These are phyloP conservation scores for Aspergillus texensis DNA, from an alignment of 2,329 filamentous ascomycete genomes.

Conservation along the genomic window DNA sequence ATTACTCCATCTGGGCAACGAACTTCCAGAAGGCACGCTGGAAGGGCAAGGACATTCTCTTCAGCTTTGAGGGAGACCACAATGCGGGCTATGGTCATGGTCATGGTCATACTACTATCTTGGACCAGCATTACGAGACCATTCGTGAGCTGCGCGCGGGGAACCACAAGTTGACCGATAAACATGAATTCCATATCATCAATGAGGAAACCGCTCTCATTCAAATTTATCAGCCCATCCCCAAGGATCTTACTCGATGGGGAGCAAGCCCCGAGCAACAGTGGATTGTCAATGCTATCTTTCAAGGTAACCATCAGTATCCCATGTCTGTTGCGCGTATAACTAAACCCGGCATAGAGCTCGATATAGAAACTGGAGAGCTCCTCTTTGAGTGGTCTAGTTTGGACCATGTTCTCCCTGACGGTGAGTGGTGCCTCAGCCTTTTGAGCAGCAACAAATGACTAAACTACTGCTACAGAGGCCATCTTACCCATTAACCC, in stretches of 20 bases:
- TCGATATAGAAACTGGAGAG: constrained; percentile 56
- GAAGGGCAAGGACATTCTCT: constrained; percentile 57
- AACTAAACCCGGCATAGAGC: constrained; percentile 24
- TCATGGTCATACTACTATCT: constrained; percentile 56
- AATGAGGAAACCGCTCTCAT: constrained; percentile 58
- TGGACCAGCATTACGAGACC: constrained; percentile 59
- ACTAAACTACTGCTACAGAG: constrained; percentile 34
- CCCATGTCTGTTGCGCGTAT: not conserved
- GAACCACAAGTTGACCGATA: constrained; percentile 52
- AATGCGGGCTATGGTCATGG: constrained; percentile 57
- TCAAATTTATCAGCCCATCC: constrained; percentile 57
- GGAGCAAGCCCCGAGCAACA: constrained; percentile 53
- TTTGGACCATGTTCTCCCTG: constrained; percentile 58
- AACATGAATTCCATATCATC: constrained; percentile 60
- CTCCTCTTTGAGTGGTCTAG: constrained; percentile 63
- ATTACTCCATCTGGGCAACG: constrained; percentile 55
- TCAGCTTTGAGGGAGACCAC: constrained; percentile 57
- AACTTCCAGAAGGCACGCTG: constrained; percentile 56
- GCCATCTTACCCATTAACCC: constrained; percentile 51
- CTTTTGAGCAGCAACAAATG: not conserved
- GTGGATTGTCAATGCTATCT: constrained; percentile 59
- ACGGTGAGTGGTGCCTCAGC: constrained; percentile 39
- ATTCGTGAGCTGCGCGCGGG: constrained; percentile 55
- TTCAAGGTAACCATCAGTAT: constrained; percentile 49
- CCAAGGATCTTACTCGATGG: constrained; percentile 48